A percentile compares a stretch with the other conserved stretches of the same genome.
phyloP scores from a whole-genome alignment of 2,329 filamentous ascomycete species.

The Pyricularia pennisetigena region DNA sequence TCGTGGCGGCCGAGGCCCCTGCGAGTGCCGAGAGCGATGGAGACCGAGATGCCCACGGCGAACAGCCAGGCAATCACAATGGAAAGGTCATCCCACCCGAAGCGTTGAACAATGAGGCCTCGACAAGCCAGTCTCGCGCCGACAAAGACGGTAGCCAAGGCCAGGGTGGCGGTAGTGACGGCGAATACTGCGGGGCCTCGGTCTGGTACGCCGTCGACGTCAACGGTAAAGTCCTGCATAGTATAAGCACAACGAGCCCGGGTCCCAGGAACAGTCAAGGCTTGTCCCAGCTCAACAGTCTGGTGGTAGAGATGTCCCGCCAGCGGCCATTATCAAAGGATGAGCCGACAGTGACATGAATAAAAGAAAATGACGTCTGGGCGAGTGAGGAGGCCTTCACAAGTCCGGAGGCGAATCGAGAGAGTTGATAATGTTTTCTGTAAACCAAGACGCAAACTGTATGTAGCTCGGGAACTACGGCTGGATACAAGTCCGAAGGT shows the following conservation, averaged over 20 bases:
- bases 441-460: neutral
- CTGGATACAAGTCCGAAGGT: neutral
- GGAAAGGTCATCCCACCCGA: slow-evolving; percentile 70
- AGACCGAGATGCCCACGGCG: slow-evolving; percentile 56
- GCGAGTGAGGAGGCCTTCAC: neutral
- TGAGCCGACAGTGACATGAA: neutral
- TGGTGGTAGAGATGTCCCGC: neutral
- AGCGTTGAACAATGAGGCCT: slow-evolving; percentile 58
- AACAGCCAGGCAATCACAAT: slow-evolving; percentile 72
- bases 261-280: neutral
- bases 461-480: neutral
- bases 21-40: slow-evolving; percentile 53
- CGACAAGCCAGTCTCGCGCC: slow-evolving; percentile 64
- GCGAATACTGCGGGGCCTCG: slow-evolving; percentile 55
- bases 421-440: neutral
- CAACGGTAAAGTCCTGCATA: slow-evolving; percentile 1
- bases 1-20: slow-evolving; percentile 63
- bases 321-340: neutral
- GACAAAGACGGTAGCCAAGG: slow-evolving; percentile 66
- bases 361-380: neutral
- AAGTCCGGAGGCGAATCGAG: neutral
- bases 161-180: slow-evolving; percentile 60
- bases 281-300: neutral
- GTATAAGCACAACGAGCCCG: neutral
- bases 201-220: slow-evolving; percentile 25